phyloP scores from a whole-genome alignment of 257 asterid genomes.

The Gentiana dahurica region DNA sequence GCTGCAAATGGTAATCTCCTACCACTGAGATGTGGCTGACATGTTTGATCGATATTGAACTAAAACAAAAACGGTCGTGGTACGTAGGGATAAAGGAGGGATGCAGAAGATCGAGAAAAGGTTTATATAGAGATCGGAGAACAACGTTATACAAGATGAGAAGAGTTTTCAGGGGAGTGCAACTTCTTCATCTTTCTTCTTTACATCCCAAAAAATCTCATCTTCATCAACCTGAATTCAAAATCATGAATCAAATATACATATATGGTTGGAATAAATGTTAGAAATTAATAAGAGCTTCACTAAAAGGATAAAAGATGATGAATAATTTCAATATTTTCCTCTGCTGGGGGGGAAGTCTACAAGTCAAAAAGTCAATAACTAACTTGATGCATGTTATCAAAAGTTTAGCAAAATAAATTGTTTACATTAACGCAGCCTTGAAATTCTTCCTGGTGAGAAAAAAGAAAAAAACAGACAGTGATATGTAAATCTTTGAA shows the following conservation, averaged over 20 bases:
- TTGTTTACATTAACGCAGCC: too few relatives aligned
- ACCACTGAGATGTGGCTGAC: constrained; percentile 7
- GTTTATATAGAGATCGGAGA: constrained; percentile 24
- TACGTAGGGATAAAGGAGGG: neutral
- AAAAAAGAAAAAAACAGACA: too few relatives aligned
- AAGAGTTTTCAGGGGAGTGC: constrained; percentile 45
- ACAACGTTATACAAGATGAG: constrained; percentile 68
- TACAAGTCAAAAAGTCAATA: too few relatives aligned
- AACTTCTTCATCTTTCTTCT: constrained; percentile 42
- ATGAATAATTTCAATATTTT: too few relatives aligned
- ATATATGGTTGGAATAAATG: neutral
- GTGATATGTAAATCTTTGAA: too few relatives aligned
- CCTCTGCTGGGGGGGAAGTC: too few relatives aligned
- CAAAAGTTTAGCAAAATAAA: too few relatives aligned
- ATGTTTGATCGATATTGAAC: neutral
- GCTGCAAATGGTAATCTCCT: constrained; percentile 30
- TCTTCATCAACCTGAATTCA: constrained; percentile 74
- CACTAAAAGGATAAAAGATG: too few relatives aligned
- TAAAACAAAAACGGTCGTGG: neutral
- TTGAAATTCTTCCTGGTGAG: too few relatives aligned
- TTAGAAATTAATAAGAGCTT: neutral
- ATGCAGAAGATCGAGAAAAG: neutral
- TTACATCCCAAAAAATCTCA: constrained; percentile 47
- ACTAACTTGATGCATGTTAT: too few relatives aligned
- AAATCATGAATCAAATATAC: constrained; percentile 16